Evolutionary conservation across 2,329 filamentous ascomycete species (phyloP).

Genomic region (Pochonia chlamydosporia): DNA sequence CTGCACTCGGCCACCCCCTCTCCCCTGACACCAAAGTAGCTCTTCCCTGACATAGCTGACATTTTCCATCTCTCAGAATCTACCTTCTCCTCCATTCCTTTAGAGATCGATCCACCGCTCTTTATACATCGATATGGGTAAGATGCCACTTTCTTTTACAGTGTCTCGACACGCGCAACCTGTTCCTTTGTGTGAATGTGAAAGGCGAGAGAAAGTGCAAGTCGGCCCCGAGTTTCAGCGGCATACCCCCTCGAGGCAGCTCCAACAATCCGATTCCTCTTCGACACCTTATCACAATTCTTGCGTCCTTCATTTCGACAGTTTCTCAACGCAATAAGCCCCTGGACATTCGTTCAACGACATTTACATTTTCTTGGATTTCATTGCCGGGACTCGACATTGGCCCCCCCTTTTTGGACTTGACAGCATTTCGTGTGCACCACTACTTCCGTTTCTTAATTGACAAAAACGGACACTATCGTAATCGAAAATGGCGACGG

Average conservation of each 20-base stretch:
- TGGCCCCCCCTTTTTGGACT: slow-evolving; percentile 24
- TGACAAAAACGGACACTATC: not conserved
- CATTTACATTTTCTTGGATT: slow-evolving; percentile 44
- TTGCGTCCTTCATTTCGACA: not conserved
- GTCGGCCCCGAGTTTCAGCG: slow-evolving; percentile 15
- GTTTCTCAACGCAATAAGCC: slow-evolving; percentile 20
- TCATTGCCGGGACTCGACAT: not conserved
- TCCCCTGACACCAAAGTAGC: slow-evolving; percentile 7
- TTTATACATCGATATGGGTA: slow-evolving; percentile 37
- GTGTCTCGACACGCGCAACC: not conserved
- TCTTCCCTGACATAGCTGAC: slow-evolving; percentile 16
- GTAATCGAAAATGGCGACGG: slow-evolving; percentile 29
- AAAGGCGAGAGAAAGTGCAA: slow-evolving; percentile 18
- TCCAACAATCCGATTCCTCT: slow-evolving; percentile 4
- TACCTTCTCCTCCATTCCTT: slow-evolving; percentile 18
- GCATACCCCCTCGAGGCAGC: slow-evolving; percentile 6
- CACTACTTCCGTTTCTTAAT: slow-evolving; percentile 8
- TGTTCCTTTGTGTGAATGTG: not conserved
- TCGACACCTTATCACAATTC: slow-evolving; percentile 11
- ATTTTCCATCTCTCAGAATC: slow-evolving; percentile 2
- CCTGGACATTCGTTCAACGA: slow-evolving; percentile 30
- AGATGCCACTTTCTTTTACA: slow-evolving; percentile 26
- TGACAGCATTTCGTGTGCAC: slow-evolving; percentile 18
- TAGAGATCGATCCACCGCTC: slow-evolving; percentile 26
- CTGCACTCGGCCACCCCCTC: not conserved